Evolutionary conservation across 805 yeast species (phyloP), one percentile per base, ranked within the genome.

Genomic region (Yamadazyma philogaea): DNA sequence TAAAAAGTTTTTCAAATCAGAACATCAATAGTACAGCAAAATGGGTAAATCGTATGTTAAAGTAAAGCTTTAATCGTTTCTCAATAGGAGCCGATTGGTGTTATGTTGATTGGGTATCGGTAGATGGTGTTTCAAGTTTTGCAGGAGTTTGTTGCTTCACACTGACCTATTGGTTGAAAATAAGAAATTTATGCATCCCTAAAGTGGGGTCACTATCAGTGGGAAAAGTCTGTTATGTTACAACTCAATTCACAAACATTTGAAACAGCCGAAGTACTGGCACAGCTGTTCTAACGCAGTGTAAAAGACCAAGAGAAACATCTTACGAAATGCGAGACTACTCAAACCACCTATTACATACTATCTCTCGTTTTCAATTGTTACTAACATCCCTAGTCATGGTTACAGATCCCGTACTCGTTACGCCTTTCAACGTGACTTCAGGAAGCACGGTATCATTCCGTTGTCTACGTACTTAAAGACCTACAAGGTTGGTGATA

Each of bases 371-470:
- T 6, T 30, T 30, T n/a, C 7, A 8, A 18, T 21, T n/a, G 7
- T 15, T 36, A 42, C 38, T 42, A 42, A 34, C 39, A 24, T 37
- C 10, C 21, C 20, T 46, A 49, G 52, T 51, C 96, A 88, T 81
- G 99, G 99, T 85, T 90, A 88, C 84, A 90, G 99, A 91, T 89
- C 97, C 67, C 93, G 99, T 81, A 91, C 99, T 80, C 96, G 99
- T 79, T 93, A 93, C 91, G 95, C 95, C 80, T 93, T 93, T 95
- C 87, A 89, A 78, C 93, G 99, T 79, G 98, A 91, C 84, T 93
- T 85, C 89, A 90, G 87, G 84, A 83, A 82, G 77, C 95, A 91
- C 78, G 99, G 99, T 75, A 75, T 84, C 63, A 79, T 89, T 69
- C 82, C 96, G 57, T 79, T 93, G 82, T 87, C 97, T 60, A 87